Base-by-base conservation (phyloP, 2,329 filamentous ascomycete genomes). In the Septoria petroselini region DNA sequence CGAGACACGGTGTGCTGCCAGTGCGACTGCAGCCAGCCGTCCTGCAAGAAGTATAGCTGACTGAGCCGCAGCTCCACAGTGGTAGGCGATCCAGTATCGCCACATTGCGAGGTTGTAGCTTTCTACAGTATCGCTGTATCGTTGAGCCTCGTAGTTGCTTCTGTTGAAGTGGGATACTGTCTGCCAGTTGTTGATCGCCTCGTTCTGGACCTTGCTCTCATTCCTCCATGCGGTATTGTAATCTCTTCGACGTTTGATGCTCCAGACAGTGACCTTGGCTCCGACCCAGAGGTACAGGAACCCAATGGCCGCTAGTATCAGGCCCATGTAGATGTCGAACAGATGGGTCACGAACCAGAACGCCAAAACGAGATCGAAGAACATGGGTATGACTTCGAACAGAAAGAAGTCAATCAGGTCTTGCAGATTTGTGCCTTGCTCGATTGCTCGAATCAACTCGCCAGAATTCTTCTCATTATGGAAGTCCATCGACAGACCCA, bases 401-500 rank as follows among this genome's bases (percentile, higher is more conserved):
- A 82, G 66, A 3, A 82, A 68, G 31, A 76, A 76, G 37, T 85
- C 78, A 8, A 86, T 69, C 2, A 87, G 66, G 30, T 78, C 71
- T 34, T 79, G 78, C 9, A 87, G 69, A 2, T 80, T 76, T 33
- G 76, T 72, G 0, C 82, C 85, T 58, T 85, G 82, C 42, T 78
- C 74, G n/a, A 87, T 76, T 2, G 82, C 78, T 55, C 81, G 78
- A 64, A 82, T 79, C 0, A 88, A 72, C 53, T 85, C 80, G 1
- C 81, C 82, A 1, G 81, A 82, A 46, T 79, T 76, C 55, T 84
- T 84, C 41, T 77, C 76, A 14, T 81, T 80, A 62, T 88, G 84
- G 47, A 86, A 88, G 53, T 86, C 82, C 70, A 84, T 84, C 0
- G 82, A 84, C 1, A 87, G 72, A n/a, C 71, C 73, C 76, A 88